Conservation (phyloP, 306 rosid species). For the Morella rubra region DNA sequence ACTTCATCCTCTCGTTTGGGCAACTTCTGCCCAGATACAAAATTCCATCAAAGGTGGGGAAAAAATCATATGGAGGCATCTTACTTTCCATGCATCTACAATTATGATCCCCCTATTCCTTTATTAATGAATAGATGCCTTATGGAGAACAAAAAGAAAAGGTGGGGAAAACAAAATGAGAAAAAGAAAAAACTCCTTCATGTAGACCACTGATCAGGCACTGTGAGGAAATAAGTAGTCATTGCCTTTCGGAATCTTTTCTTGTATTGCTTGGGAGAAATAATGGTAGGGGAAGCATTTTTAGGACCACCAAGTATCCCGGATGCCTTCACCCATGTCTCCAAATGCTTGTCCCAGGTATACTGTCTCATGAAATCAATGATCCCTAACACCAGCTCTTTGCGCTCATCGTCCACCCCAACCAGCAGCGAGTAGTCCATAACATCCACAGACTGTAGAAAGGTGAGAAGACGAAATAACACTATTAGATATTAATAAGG, state of each 20-base stretch:
- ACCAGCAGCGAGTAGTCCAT: constrained; percentile 97
- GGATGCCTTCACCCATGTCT: constrained; percentile 93
- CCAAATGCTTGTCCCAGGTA: constrained; percentile 99
- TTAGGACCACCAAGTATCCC: constrained; percentile 93
- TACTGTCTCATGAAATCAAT: constrained; percentile 98
- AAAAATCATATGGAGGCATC: constrained; percentile 28
- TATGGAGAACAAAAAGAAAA: not conserved
- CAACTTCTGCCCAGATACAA: constrained; percentile 26
- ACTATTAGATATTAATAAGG: not conserved
- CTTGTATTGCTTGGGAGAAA: constrained; percentile 93
- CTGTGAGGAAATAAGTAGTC: constrained; percentile 90
- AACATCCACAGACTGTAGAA: constrained; percentile 81
- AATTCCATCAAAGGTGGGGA: not conserved
- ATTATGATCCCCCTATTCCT: constrained; percentile 27
- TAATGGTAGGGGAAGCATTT: constrained; percentile 85
- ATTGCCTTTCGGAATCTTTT: constrained; percentile 95
- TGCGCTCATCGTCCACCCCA: constrained; percentile 87
- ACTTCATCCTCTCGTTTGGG: constrained; percentile 13
- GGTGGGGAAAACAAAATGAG: constrained; percentile 12
- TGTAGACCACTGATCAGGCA: constrained; percentile 84
- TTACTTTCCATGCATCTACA: constrained; percentile 33
- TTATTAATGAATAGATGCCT: constrained; percentile 36
- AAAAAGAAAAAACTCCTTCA: constrained; percentile 35
- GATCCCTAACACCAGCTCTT: constrained; percentile 89
- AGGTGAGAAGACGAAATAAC: not conserved